Evolutionary conservation across 176 grass and related monocot genomes (phyloP).

Genomic region (Eragrostis curvula): DNA sequence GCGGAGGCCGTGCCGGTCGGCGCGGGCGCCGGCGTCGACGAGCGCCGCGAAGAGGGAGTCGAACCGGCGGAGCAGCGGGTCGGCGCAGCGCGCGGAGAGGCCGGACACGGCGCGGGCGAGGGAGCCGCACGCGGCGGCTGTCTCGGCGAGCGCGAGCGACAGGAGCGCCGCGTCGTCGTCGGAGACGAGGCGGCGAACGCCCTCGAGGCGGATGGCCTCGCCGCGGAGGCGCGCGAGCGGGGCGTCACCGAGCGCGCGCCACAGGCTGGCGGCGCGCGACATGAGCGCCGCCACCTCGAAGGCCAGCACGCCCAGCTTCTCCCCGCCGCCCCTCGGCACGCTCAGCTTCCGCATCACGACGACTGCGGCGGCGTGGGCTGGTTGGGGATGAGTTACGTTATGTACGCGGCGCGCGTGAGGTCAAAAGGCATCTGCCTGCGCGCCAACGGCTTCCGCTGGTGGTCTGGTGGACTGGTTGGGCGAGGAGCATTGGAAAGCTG

Average conservation of each 20-base stretch:
- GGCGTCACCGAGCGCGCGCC: constrained; percentile 61
- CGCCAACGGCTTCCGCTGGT: constrained; percentile 7
- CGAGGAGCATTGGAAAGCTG: constrained; percentile 12
- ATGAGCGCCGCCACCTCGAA: constrained; percentile 76
- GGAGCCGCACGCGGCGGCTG: constrained; percentile 30
- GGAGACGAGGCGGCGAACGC: constrained; percentile 64
- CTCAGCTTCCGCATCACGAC: constrained; percentile 55
- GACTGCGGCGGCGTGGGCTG: neutral
- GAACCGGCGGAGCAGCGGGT: constrained; percentile 70
- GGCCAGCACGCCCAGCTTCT: constrained; percentile 51
- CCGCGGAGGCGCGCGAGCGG: constrained; percentile 39
- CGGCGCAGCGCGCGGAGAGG: constrained; percentile 50
- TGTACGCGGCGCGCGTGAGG: constrained; percentile 29
- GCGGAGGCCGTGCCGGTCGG: constrained; percentile 56
- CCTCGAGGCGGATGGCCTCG: constrained; percentile 57
- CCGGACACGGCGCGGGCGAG: constrained; percentile 41
- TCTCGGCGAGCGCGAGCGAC: constrained; percentile 58
- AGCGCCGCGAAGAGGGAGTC: constrained; percentile 54
- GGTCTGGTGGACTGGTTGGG: constrained; percentile 15
- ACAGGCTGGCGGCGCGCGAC: constrained; percentile 58
- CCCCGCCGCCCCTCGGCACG: constrained; percentile 31
- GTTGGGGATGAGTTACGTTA: neutral
- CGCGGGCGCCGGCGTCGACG: constrained; percentile 23
- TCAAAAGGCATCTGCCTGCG: constrained; percentile 22
- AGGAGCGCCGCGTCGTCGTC: constrained; percentile 67